Evolutionary conservation across 257 asterid species (phyloP).

Genomic region (Cordia subcordata): DNA sequence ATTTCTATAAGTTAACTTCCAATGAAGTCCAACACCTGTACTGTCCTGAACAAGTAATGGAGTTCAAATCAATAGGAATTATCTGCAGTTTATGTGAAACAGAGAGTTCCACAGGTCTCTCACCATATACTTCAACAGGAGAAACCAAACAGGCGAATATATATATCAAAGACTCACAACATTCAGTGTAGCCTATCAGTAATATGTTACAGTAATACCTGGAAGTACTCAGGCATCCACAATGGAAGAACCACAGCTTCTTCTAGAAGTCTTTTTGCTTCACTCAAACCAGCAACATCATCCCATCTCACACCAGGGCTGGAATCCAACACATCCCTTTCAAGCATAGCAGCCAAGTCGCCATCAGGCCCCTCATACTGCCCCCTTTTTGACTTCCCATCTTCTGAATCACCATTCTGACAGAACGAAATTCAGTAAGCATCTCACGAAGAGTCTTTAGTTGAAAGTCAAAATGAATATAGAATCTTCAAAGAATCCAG

Average conservation of each 20-base stretch:
- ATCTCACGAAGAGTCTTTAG: background rate
- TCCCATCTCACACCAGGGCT: conserved; percentile 99
- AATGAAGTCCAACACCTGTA: too few relatives aligned
- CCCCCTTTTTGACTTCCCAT: conserved; percentile 72
- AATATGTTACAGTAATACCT: conserved; percentile 49
- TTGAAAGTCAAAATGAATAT: too few relatives aligned
- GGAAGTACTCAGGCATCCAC: conserved; percentile 99
- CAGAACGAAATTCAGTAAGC: conserved; percentile 2
- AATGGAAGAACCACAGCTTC: conserved; percentile 99
- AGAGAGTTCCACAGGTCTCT: too few relatives aligned
- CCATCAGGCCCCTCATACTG: conserved; percentile 97
- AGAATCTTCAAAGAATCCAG: too few relatives aligned
- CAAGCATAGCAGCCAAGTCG: conserved; percentile 99
- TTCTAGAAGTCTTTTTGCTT: conserved; percentile 95
- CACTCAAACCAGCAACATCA: conserved; percentile 94
- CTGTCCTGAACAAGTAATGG: too few relatives aligned
- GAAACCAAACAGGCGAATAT: too few relatives aligned
- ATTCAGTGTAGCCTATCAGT: background rate
- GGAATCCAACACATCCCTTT: conserved; percentile 91
- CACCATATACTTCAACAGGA: too few relatives aligned
- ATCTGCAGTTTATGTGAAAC: too few relatives aligned
- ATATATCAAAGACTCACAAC: too few relatives aligned
- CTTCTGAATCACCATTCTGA: conserved; percentile 86
- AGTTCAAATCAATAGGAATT: too few relatives aligned
- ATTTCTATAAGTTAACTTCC: too few relatives aligned